Evolutionary conservation across 192 early-diverging fungal genomes (phyloP), one percentile per base, ranked within the genome.

Genomic region (Cladochytrium replicatum): DNA sequence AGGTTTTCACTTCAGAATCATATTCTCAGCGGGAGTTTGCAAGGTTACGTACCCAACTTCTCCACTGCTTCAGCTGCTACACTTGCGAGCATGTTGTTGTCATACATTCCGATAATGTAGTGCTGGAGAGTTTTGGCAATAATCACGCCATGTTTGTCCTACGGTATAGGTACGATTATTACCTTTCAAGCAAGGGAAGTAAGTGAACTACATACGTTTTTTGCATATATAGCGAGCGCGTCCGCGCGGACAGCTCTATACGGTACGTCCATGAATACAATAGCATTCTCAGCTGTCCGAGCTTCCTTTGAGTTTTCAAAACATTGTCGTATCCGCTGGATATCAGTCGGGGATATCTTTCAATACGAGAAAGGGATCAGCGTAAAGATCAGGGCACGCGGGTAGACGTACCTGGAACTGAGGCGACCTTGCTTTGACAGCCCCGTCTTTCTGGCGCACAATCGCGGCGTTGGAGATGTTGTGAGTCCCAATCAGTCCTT

Each of bases 31-130:
- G 50, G 4, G 4, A 6, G 3, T 41, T 22, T 21, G 13, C 22
- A 3, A 15, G 29, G 19, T 4, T 3, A 19, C 55, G 4, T 54
- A 70, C 67, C 72, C 1, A 77, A 44, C 39, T 77, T 77, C 44
- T 77, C 74, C 0, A 77, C 67, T 2, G 74, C 67, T 42, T 77
- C 74, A 2, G 57, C 74, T 29, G 67, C 65, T 15, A 77, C 66
- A 40, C 61, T 63, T 1, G 69, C 74, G 65, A 62, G 66, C 75
- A 77, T 77, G 11, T 43, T 50, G 1, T 42, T 41, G 51, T 68
- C 68, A 45, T 77, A 77, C 0, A 61, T 60, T 19, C 62, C 63
- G 1, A 77, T 24, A 31, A 77, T 77, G 42, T 66, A 74, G 37
- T 74, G 68, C 6, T 59, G 43, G 21, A 59, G 34, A 5, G 71